These are phyloP conservation scores for Dryadomyces sulphureus DNA, from an alignment of 2,329 filamentous ascomycete genomes.

Conservation along the genomic window DNA sequence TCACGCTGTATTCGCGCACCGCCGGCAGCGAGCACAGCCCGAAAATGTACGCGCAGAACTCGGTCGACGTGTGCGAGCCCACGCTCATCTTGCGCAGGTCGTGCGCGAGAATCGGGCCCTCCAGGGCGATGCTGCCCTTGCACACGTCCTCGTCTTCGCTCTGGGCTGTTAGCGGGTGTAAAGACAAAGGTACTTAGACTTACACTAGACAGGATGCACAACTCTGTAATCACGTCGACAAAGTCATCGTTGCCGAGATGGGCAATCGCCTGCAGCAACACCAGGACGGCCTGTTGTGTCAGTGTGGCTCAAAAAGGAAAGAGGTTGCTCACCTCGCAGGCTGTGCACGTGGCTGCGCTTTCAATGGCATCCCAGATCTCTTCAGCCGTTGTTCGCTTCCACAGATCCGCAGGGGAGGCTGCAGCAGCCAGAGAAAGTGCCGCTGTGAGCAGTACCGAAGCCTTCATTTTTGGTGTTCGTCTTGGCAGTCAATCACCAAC, in stretches of 20 bases:
- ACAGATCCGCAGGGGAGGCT: background rate
- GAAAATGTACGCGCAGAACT: constrained; percentile 37
- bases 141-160: constrained; percentile 41
- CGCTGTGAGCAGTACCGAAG: background rate
- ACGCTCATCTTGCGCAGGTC: constrained; percentile 30
- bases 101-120: constrained; percentile 38
- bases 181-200: background rate
- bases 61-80: constrained; percentile 31
- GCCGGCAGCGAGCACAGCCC: constrained; percentile 36
- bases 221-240: constrained; percentile 7
- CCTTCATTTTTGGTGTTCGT: background rate
- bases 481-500: background rate
- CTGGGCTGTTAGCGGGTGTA: constrained; percentile 13
- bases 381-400: background rate
- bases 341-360: background rate
- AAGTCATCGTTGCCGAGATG: constrained; percentile 20
- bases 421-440: background rate
- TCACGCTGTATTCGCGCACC: constrained; percentile 25
- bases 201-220: constrained; percentile 5
- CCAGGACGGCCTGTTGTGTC: constrained; percentile 15
- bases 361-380: constrained; percentile 1
- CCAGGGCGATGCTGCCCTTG: constrained; percentile 31
- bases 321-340: background rate
- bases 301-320: background rate
- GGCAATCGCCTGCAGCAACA: constrained; percentile 20